Evolutionary conservation across 2,329 filamentous ascomycete species (phyloP), one percentile per base, ranked within the genome.

Genomic region (Ophiostoma tasmaniense): DNA sequence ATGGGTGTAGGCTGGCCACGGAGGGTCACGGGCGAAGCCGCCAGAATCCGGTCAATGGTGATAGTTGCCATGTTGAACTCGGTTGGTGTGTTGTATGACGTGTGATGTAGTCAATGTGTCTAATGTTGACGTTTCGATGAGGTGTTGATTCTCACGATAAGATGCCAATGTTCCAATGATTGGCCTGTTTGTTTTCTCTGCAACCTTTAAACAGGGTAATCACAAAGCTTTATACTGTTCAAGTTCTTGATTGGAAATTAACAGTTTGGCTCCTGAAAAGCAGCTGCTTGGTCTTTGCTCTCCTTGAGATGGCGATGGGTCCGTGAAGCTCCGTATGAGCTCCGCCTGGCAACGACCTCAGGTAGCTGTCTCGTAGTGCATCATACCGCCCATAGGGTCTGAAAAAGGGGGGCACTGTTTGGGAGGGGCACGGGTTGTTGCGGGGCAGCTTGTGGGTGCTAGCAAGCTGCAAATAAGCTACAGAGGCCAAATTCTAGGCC

Each of bases 1-100:
- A 99, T 88, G 76, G 92, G 92, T 14, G 94, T 97, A 70, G 94
- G 90, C 77, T 93, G 90, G 70, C 93, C 94, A 73, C 95, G 88
- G 69, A 87, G 88, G 35, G 94, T 97, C 69, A 87, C 88, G 68
- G 95, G 95, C 72, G 90, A 87, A 37, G 95, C 90, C 64, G 93
- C 95, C 79, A 96, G 90, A 75, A 96, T 94, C 78, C 85, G 85
- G 71, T 87, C 81, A 74, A 88, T 80, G 64, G 80, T 80, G 75
- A 89, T 83, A 69, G 86, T 66, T 7, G 72, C 69, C 72, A 73
- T 73, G 25, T 22, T 65, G 28, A 3, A 20, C 14, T 25, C 61
- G 55, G 5, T 45, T 20, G 42, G 20, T 8, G 42, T 20, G 28
- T 0, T 64, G 68, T 52, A 33, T 39, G 28, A 28, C 39, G 33